Percentiles rank a stretch among this genome's conserved stretches.
Conservation (phyloP, 2,329 filamentous ascomycete species). For the Tolypocladium inflatum region DNA sequence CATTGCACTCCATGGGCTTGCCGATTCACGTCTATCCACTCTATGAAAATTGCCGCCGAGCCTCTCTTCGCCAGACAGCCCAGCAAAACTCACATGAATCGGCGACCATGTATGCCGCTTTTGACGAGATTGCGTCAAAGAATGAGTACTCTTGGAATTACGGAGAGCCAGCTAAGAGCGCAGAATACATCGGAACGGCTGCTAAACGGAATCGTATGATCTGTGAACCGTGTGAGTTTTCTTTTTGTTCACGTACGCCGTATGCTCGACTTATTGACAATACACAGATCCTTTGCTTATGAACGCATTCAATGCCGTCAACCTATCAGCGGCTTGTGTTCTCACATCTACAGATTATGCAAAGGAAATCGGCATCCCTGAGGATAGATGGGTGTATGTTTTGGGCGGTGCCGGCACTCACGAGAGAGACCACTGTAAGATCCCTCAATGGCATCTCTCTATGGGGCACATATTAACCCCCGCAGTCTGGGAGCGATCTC, state of each 20-base stretch:
- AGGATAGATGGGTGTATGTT: constrained; percentile 52
- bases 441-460: no score
- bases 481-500: constrained; percentile 51
- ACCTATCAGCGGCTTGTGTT: constrained; percentile 51
- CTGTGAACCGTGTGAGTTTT: constrained; percentile 50
- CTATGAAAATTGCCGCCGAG: constrained; percentile 56
- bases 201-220: constrained; percentile 56
- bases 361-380: constrained; percentile 39
- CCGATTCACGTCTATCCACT: constrained; percentile 60
- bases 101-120: constrained; percentile 48
- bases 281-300: constrained; percentile 53
- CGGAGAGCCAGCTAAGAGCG: constrained; percentile 32
- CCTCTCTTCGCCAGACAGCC: constrained; percentile 42
- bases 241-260: background rate
- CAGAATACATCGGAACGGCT: constrained; percentile 43
- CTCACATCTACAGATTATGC: constrained; percentile 50
- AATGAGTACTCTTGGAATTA: constrained; percentile 50
- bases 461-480: background rate
- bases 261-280: background rate
- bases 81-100: constrained; percentile 49
- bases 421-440: constrained; percentile 43
- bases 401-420: constrained; percentile 53
- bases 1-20: constrained; percentile 47
- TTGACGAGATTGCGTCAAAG: constrained; percentile 43
- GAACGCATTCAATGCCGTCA: constrained; percentile 64